Base-by-base conservation (phyloP, 345 rosid species). In the Syzygium grande region DNA sequence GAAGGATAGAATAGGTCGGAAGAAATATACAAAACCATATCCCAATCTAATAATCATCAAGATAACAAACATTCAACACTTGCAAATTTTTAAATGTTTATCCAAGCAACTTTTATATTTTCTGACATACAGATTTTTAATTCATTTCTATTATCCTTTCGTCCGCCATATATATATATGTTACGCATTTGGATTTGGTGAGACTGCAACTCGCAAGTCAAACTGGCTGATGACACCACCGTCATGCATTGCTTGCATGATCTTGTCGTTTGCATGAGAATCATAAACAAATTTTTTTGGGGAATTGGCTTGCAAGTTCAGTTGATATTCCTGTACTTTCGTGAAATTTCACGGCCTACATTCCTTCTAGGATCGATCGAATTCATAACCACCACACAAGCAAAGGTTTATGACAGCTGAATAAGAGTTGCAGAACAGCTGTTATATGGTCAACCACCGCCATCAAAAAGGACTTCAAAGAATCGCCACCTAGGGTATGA, bases 361-460 rank as follows among this genome's bases (percentile, higher is more conserved):
- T 34, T 68, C 1, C 79, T 0, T 34, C 25, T 19, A 34, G 49
- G 2, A 34, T 34, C 46, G 80, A 19, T 0, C 0, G 23, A 68
- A 19, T 34, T 9, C 80, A 34, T 17, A 17, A 29, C 34, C 34
- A 27, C 68, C 68, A 61, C 68, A 12, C 34, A 61, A 61, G 68
- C 34, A 61, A n/a, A 61, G 34, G 13, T n/a, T n/a, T 61, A 27
- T 12, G 68, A 61, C 68, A 27, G 68, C 34, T 5, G 68, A 0
- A 1, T n/a, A 6, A 13, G 34, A 13, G 9, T 61, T n/a, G 34
- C 68, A 61, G 68, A 0, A 61, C 19, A 61, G 34, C 68, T 61
- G 0, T 61, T 13, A 12, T 61, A 17, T 61, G 65, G 34, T 61
- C 30, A 27, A 61, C 2, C 68, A n/a, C 8, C 0, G 34, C n/a